A percentile compares a stretch with the other conserved stretches of the same genome.
Evolutionary conservation across 164 flowering plant species (phyloP).

Genomic region (Liriodendron chinense): DNA sequence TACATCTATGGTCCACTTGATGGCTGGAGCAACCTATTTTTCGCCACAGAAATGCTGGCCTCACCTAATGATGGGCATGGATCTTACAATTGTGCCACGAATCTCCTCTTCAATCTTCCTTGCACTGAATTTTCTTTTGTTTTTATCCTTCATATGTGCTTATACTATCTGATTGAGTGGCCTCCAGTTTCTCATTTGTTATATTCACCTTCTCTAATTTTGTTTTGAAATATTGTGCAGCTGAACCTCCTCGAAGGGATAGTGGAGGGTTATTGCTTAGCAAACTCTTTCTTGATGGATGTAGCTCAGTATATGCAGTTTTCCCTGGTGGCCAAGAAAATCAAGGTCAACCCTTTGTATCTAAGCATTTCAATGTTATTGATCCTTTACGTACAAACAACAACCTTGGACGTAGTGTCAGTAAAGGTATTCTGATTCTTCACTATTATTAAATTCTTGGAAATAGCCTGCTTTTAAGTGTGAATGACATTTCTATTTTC

Average conservation of each 20-base stretch:
- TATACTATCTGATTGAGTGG: background rate
- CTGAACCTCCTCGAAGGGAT: constrained; percentile 87
- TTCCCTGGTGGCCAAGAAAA: constrained; percentile 78
- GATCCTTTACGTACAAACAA: constrained; percentile 94
- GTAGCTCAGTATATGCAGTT: constrained; percentile 78
- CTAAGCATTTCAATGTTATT: constrained; percentile 90
- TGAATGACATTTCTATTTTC: background rate
- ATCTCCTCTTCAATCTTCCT: background rate
- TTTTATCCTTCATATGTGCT: background rate
- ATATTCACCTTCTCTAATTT: constrained; percentile 6
- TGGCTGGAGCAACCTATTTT: background rate
- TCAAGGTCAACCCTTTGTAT: constrained; percentile 74
- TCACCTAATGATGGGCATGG: background rate
- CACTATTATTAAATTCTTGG: background rate
- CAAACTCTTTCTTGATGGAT: constrained; percentile 72
- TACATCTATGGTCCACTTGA: background rate
- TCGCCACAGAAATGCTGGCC: background rate
- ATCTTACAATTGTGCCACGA: background rate
- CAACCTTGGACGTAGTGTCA: constrained; percentile 98
- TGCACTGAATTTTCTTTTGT: background rate
- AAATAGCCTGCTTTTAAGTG: background rate
- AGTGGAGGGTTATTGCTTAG: constrained; percentile 73
- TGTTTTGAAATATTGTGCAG: constrained; percentile 37
- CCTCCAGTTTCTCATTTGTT: background rate
- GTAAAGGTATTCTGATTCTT: constrained; percentile 65